phyloP scores from a whole-genome alignment of 2,329 filamentous ascomycete genomes.

The Fusarium phyllophilum region DNA sequence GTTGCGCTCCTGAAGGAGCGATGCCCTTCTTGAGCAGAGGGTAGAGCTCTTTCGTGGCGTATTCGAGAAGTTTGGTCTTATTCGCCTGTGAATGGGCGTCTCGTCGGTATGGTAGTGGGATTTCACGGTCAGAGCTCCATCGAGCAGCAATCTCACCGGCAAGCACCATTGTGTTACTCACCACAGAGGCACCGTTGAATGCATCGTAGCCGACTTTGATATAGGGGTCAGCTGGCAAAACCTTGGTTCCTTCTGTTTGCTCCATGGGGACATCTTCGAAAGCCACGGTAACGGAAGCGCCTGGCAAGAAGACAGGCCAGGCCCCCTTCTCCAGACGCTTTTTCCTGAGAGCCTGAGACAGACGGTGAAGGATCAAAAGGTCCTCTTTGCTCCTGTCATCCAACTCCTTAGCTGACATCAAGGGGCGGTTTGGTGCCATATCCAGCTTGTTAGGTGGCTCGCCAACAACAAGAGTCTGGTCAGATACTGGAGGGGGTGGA shows the following conservation, averaged over 20 bases:
- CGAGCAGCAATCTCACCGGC: slow-evolving; percentile 69
- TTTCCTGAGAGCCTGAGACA: slow-evolving; percentile 58
- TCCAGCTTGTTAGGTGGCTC: slow-evolving; percentile 25
- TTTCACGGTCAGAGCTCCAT: slow-evolving; percentile 67
- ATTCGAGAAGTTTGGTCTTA: slow-evolving; percentile 49
- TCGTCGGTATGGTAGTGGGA: slow-evolving; percentile 69
- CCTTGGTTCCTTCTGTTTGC: slow-evolving; percentile 18
- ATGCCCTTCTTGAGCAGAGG: slow-evolving; percentile 46
- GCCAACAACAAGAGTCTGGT: slow-evolving; percentile 46
- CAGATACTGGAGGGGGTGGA: slow-evolving; percentile 28
- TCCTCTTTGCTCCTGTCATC: slow-evolving; percentile 56
- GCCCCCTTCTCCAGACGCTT: slow-evolving; percentile 59
- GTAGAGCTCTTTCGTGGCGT: slow-evolving; percentile 50
- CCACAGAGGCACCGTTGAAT: slow-evolving; percentile 49
- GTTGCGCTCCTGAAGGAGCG: slow-evolving; percentile 48
- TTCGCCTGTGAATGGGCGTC: slow-evolving; percentile 56
- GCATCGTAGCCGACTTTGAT: slow-evolving; percentile 53
- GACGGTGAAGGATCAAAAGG: slow-evolving; percentile 57
- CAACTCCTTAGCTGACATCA: slow-evolving; percentile 57
- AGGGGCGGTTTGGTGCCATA: slow-evolving; percentile 51
- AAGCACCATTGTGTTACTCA: slow-evolving; percentile 64
- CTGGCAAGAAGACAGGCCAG: slow-evolving; percentile 58
- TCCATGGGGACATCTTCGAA: slow-evolving; percentile 49
- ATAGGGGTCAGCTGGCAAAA: slow-evolving; percentile 59
- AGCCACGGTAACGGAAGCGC: slow-evolving; percentile 56